Evolutionary conservation across 2,329 filamentous ascomycete species (phyloP), one percentile per base, ranked within the genome.

Genomic region (Meredithiella fracta): DNA sequence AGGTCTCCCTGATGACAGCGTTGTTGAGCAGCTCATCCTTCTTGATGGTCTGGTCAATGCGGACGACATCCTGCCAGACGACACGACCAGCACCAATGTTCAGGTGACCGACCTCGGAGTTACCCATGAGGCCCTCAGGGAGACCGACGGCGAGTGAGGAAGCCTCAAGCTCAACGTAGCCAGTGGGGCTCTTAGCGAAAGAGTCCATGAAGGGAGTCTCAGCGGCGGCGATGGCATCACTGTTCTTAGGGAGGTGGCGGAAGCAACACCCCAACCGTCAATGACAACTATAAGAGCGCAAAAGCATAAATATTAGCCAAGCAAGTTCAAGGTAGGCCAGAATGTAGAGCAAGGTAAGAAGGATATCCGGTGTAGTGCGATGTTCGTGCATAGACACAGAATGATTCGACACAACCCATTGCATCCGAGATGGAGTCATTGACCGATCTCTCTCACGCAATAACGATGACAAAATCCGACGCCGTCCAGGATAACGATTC

Each of bases 81-180:
- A 98, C 92, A 65, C 92, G 80, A 58, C 92, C 92, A 59, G 92
- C 92, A 65, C 92, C 92, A 68, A 98, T 97, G 77, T 98, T 98
- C 74, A 98, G 72, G 72, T 98, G 92, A 60, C 92, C 92, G 69
- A 98, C 92, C 72, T 98, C 92, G 64, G 87, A 94, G 77, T 98
- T 98, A 62, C 92, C 92, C 92, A 98, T 98, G 62, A 98, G 76
- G 59, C 92, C 92, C 68, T 98, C 90, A 20, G 92, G 92, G 54
- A 98, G 80, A 62, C 92, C 92, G 62, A 98, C 92, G 49, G 92
- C 92, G 59, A 95, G 79, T 47, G 92, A 97, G 1, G 92, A 97
- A 58, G 92, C 92, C 64, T 98, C 92, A 60, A 98, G 83, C 73
- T 94, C 83, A 61, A 86, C 88, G 73, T 84, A 98, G 60, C 90